Evolutionary conservation across 73 alveolate species (phyloP).

Genomic region (Tetrahymena borealis): DNA sequence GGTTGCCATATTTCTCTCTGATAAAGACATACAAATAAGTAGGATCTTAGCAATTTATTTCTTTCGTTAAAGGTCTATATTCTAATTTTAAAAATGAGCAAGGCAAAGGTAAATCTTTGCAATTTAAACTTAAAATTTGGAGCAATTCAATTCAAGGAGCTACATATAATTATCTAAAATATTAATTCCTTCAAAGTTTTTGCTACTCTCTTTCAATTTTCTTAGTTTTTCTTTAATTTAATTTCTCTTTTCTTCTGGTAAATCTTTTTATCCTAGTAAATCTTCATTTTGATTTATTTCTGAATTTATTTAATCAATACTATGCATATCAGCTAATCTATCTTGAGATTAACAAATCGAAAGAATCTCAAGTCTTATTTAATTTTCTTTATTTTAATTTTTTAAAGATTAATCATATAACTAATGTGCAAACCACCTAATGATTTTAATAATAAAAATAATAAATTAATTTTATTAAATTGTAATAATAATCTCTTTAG

Average conservation of each 20-base stretch:
- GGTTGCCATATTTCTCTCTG: neutral
- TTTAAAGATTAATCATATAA: neutral
- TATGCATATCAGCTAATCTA: neutral
- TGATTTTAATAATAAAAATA: neutral
- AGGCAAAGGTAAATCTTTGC: neutral
- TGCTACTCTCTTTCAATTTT: neutral
- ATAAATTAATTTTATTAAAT: neutral
- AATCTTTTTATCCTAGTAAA: neutral
- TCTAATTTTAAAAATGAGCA: neutral
- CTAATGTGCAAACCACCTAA: neutral
- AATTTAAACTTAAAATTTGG: neutral
- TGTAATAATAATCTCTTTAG: neutral
- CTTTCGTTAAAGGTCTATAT: neutral
- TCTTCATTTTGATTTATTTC: neutral
- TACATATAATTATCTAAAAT: neutral
- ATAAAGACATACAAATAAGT: neutral
- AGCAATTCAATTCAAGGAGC: neutral
- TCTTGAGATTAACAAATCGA: neutral
- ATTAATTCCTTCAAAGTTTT: neutral
- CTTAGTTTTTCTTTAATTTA: neutral
- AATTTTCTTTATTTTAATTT: neutral
- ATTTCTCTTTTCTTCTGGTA: neutral
- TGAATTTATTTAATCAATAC: neutral
- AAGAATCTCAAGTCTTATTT: neutral
- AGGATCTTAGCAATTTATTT: neutral